Percentiles rank a stretch among this genome's conserved stretches.
Evolutionary conservation across 2,329 filamentous ascomycete genomes (phyloP).

Genomic region (Periconia sp.): DNA sequence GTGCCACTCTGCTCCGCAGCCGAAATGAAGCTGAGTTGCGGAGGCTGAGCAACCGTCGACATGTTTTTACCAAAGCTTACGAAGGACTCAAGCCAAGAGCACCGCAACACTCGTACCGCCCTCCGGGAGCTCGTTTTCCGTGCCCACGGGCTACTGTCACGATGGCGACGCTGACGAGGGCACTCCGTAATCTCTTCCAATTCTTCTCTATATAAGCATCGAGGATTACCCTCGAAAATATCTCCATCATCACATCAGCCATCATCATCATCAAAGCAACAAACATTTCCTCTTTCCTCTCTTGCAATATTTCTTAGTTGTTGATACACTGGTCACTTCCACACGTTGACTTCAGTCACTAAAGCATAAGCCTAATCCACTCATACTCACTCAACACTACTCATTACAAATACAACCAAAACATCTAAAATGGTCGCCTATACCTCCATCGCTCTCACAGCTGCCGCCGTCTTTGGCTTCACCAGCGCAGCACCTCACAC

Average conservation of each 20-base stretch:
- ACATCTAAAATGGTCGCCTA: constrained; percentile 32
- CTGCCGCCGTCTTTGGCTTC: constrained; percentile 27
- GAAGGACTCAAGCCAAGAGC: constrained; percentile 9
- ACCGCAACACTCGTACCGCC: constrained; percentile 8
- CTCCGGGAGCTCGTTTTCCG: constrained; percentile 17
- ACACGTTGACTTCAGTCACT: constrained; percentile 5
- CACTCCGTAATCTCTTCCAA: neutral
- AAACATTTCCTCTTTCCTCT: constrained; percentile 10
- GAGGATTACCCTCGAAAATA: constrained; percentile 6
- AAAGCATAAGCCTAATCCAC: constrained; percentile 9
- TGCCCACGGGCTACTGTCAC: constrained; percentile 4
- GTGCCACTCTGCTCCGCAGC: neutral
- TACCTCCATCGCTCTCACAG: constrained; percentile 24
- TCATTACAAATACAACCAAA: constrained; percentile 5
- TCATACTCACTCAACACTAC: constrained; percentile 11
- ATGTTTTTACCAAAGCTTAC: constrained; percentile 1
- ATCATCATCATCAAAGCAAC: constrained; percentile 9
- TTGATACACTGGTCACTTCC: constrained; percentile 12
- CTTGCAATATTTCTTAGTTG: constrained; percentile 15
- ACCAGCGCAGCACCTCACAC: constrained; percentile 22
- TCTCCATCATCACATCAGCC: constrained; percentile 25
- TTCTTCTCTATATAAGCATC: constrained; percentile 19
- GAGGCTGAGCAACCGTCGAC: neutral
- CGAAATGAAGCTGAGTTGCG: neutral
- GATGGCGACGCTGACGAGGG: constrained; percentile 4